Percentiles rank a stretch among this genome's conserved stretches.
Evolutionary conservation across 2,329 filamentous ascomycete species (phyloP).

Genomic region (Trichoderma koningiopsis): DNA sequence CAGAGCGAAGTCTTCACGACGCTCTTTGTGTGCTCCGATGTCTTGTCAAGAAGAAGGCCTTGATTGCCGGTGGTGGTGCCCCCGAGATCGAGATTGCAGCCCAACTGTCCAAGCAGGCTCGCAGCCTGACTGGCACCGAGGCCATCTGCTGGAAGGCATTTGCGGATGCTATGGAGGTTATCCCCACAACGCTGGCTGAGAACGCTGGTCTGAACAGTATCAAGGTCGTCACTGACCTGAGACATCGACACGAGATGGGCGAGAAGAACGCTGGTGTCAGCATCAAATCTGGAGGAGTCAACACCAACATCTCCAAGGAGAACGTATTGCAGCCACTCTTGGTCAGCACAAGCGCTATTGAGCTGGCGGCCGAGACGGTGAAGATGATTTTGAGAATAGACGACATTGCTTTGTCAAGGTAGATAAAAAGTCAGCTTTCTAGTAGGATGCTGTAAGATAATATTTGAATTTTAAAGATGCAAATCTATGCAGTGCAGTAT

Average conservation of each 20-base stretch:
- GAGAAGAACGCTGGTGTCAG: conserved; percentile 96
- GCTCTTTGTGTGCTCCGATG: conserved; percentile 97
- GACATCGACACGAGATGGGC: conserved; percentile 91
- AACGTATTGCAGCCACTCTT: conserved; percentile 94
- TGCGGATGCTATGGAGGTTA: conserved; percentile 94
- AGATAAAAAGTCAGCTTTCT: conserved; percentile 36
- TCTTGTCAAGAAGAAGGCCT: conserved; percentile 98
- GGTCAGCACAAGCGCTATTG: conserved; percentile 96
- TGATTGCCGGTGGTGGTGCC: conserved; percentile 94
- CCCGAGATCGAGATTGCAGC: conserved; percentile 96
- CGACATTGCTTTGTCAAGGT: conserved; percentile 66
- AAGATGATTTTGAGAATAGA: conserved; percentile 83
- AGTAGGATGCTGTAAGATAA: conserved; percentile 43
- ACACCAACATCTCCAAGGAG: conserved; percentile 94
- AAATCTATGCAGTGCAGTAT: neutral
- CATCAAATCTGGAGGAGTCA: conserved; percentile 96
- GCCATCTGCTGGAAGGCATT: conserved; percentile 99
- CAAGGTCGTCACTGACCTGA: conserved; percentile 94
- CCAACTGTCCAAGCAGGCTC: conserved; percentile 77
- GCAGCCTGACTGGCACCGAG: conserved; percentile 85
- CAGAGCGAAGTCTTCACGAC: conserved; percentile 94
- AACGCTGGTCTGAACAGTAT: conserved; percentile 98
- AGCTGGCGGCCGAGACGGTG: conserved; percentile 95
- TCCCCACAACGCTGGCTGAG: conserved; percentile 94
- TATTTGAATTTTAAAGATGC: conserved; percentile 28